A percentile compares a stretch with the other conserved stretches of the same genome.
phyloP scores from a whole-genome alignment of 225 moss, liverwort and hornwort genomes.

The Antitrichia curtipendula region DNA sequence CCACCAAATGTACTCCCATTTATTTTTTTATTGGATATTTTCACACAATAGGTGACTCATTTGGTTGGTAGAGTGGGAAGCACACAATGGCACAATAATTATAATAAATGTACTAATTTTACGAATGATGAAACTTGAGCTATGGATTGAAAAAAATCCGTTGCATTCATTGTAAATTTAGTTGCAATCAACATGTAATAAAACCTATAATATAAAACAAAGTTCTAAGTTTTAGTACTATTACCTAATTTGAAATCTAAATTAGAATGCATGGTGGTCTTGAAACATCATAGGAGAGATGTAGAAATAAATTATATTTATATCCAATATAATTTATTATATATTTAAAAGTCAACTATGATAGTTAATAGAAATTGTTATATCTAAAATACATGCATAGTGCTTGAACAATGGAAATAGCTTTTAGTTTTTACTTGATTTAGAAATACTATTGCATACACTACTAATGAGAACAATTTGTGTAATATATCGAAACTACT shows the following conservation, averaged over 20 bases:
- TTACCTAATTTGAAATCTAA: not conserved
- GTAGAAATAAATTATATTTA: not conserved
- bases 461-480: not conserved
- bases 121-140: not conserved
- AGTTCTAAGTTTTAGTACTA: not conserved
- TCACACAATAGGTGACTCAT: too few relatives aligned
- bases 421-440: not conserved
- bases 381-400: not conserved
- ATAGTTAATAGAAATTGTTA: not conserved
- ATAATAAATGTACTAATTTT: not conserved
- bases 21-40: not conserved
- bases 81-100: too few relatives aligned
- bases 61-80: not conserved
- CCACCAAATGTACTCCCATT: not conserved
- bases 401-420: not conserved
- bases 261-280: not conserved
- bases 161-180: not conserved
- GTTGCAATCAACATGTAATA: not conserved
- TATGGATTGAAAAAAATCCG: not conserved
- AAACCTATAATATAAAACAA: not conserved
- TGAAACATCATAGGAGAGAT: not conserved
- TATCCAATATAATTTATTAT: not conserved
- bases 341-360: too few relatives aligned
- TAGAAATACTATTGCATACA: not conserved
- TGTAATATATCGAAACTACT: not conserved